Evolutionary conservation across 352 stramenopile species (phyloP).

Genomic region (Thraustochytrium sp.): DNA sequence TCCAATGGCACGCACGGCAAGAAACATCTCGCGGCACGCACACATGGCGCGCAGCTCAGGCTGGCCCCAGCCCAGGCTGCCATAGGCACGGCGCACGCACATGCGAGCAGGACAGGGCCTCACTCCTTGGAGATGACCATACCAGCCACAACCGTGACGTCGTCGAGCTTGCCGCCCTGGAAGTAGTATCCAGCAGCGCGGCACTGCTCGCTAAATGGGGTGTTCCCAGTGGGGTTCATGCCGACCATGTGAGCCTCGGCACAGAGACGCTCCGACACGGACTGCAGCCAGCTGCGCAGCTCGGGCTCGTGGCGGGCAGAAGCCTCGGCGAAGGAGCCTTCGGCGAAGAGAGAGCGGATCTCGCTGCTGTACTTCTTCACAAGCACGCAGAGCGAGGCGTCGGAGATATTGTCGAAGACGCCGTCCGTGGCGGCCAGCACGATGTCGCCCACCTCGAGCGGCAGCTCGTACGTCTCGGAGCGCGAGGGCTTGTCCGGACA

Average conservation of each 20-base stretch:
- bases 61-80: no score
- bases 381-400: conserved; percentile 55
- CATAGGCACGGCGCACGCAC: no score
- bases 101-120: no score
- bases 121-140: conserved; percentile 28
- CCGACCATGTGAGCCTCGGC: conserved; percentile 20
- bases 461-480: conserved; percentile 72
- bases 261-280: background rate
- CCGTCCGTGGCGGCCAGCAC: conserved; percentile 88
- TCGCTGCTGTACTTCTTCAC: background rate
- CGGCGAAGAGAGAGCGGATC: background rate
- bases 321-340: background rate
- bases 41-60: no score
- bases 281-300: background rate
- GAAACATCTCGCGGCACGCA: no score
- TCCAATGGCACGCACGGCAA: no score
- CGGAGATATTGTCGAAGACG: conserved; percentile 91
- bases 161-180: conserved; percentile 32
- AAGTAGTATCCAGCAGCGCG: conserved; percentile 3
- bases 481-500: conserved; percentile 84
- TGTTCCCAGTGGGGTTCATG: background rate
- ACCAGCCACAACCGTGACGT: background rate
- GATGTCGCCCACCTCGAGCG: conserved; percentile 76
- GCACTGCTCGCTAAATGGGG: conserved; percentile 22
- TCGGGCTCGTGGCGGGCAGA: background rate